A percentile compares a stretch with the other conserved stretches of the same genome.
Evolutionary conservation across 768 basidiomycete genomes (phyloP).

Genomic region (Macrocybe gigantea): DNA sequence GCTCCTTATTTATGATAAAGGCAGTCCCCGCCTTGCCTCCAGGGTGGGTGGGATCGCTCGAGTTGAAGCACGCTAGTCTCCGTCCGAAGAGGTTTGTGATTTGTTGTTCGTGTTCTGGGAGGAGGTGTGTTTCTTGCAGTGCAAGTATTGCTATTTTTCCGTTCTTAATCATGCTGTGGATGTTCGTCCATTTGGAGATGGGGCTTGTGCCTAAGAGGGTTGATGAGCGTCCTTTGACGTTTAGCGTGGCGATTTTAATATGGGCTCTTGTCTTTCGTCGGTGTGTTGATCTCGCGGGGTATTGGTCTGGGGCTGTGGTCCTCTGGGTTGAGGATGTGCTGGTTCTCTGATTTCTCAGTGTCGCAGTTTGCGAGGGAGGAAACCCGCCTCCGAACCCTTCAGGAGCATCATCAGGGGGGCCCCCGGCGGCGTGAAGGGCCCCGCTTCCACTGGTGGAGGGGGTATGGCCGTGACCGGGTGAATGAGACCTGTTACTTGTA

Average conservation of each 20-base stretch:
- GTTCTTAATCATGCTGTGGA: constrained; percentile 18
- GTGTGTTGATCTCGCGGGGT: too few relatives aligned
- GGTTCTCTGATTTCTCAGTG: too few relatives aligned
- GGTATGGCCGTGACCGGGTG: too few relatives aligned
- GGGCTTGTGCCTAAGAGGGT: not conserved
- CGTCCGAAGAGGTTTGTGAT: constrained; percentile 3
- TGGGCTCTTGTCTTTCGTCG: constrained; percentile 7
- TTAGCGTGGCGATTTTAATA: constrained; percentile 14
- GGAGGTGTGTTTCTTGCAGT: constrained; percentile 27
- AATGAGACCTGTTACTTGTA: too few relatives aligned
- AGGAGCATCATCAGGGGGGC: too few relatives aligned
- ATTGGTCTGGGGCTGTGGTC: too few relatives aligned
- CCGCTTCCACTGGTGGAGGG: too few relatives aligned
- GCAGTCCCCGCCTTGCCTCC: constrained; percentile 25
- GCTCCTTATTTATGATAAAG: constrained; percentile 25
- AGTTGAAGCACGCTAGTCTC: constrained; percentile 13
- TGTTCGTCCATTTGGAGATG: constrained; percentile 18
- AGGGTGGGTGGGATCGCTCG: constrained; percentile 7
- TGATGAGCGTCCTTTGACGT: constrained; percentile 17
- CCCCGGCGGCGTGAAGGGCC: too few relatives aligned
- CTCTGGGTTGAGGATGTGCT: too few relatives aligned
- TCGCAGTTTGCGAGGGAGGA: too few relatives aligned
- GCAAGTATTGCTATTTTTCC: constrained; percentile 20
- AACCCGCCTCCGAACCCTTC: too few relatives aligned
- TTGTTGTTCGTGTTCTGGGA: constrained; percentile 1